These are phyloP conservation scores for Paramecium pentaurelia DNA, from an alignment of 73 alveolate species.

Conservation along the genomic window DNA sequence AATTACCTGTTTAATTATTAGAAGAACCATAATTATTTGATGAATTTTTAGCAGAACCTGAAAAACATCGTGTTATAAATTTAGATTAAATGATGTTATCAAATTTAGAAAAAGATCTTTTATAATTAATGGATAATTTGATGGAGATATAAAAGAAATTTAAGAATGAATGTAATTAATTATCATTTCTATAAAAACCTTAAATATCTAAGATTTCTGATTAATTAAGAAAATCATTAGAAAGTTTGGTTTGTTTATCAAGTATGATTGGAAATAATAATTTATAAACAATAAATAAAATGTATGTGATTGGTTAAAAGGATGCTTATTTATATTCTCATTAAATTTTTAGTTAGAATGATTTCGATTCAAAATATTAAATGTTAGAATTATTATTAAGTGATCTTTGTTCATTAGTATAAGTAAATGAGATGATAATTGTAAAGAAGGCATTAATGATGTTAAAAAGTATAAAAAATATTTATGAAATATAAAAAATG, in stretches of 20 bases:
- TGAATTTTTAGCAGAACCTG: neutral
- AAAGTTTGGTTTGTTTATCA: conserved; percentile 29
- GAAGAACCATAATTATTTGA: conserved; percentile 18
- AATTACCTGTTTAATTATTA: neutral
- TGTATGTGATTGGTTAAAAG: neutral
- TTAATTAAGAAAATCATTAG: neutral
- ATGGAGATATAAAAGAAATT: neutral
- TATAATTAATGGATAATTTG: neutral
- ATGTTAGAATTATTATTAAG: neutral
- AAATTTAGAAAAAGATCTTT: neutral
- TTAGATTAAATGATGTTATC: neutral
- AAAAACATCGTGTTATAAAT: neutral
- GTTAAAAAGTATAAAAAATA: neutral
- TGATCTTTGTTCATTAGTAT: neutral
- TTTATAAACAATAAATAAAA: neutral
- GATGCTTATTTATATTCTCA: neutral
- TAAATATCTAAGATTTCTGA: neutral
- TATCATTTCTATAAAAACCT: neutral
- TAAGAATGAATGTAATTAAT: neutral
- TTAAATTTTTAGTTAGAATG: conserved; percentile 5
- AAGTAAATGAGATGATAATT: neutral
- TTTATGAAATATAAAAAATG: conserved; percentile 5
- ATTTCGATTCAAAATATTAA: neutral
- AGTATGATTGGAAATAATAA: conserved; percentile 39
- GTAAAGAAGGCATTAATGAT: neutral